Conservation (phyloP, 495 filamentous ascomycete genomes). For the Penicillium macrosclerotiorum region DNA sequence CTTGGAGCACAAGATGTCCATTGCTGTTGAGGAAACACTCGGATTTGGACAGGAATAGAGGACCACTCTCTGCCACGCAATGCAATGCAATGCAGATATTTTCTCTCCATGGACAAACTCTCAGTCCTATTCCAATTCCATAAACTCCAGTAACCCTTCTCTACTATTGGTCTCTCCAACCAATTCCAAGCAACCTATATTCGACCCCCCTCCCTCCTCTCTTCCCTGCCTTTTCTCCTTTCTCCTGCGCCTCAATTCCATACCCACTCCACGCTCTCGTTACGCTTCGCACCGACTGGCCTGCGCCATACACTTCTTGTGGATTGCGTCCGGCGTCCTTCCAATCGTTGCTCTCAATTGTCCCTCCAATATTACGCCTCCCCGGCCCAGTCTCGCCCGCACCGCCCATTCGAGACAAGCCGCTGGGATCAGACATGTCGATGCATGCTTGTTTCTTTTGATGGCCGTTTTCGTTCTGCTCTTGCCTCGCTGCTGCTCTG, state of each 20-base stretch:
- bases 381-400: not conserved
- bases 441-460: not conserved
- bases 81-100: conserved; percentile 9
- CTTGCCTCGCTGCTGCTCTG: not conserved
- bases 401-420: not conserved
- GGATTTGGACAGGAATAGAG: conserved; percentile 95
- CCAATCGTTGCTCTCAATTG: not conserved
- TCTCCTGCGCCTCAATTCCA: not conserved
- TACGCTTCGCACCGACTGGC: not conserved
- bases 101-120: not conserved
- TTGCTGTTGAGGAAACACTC: conserved; percentile 98
- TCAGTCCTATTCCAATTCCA: not conserved
- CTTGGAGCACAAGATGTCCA: conserved; percentile 84
- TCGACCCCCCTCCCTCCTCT: not conserved
- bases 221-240: not conserved
- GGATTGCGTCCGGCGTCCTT: not conserved
- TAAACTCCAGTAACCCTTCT: conserved; percentile 6
- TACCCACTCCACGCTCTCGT: not conserved
- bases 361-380: not conserved
- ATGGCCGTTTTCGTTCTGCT: too few relatives aligned
- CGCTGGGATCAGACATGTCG: not conserved
- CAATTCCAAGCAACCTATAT: not conserved
- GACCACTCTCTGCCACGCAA: not conserved
- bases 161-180: not conserved
- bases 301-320: not conserved